Evolutionary conservation across 2,329 filamentous ascomycete genomes (phyloP).

Genomic region (Sclerotinia sclerotiorum): DNA sequence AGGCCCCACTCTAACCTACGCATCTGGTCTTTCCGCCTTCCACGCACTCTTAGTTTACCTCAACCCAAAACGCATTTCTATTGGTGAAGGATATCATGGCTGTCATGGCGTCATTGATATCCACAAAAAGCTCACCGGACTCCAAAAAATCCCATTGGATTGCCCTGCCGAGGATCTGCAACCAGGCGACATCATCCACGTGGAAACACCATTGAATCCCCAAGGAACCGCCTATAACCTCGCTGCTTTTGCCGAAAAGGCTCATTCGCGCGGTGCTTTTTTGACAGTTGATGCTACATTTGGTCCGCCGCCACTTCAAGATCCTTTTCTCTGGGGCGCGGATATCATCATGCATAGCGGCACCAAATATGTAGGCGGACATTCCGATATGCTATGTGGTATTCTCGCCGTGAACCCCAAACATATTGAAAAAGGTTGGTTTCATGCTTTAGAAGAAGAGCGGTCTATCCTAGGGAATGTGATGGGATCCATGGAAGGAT

Average conservation of each 20-base stretch:
- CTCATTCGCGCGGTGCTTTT: constrained; percentile 69
- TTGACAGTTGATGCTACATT: constrained; percentile 90
- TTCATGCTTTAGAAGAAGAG: constrained; percentile 57
- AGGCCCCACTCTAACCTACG: constrained; percentile 72
- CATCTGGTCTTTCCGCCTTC: constrained; percentile 83
- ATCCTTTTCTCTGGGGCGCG: constrained; percentile 78
- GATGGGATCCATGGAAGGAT: constrained; percentile 87
- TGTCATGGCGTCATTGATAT: constrained; percentile 82
- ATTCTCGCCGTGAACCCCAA: constrained; percentile 66
- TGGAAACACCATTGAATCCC: constrained; percentile 94
- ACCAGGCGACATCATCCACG: constrained; percentile 79
- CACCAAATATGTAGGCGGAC: constrained; percentile 95
- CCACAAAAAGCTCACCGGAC: constrained; percentile 71
- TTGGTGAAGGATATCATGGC: constrained; percentile 87
- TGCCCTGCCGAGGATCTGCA: constrained; percentile 65
- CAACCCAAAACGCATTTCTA: constrained; percentile 79
- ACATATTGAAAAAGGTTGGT: constrained; percentile 54
- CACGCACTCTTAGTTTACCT: constrained; percentile 82
- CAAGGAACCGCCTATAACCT: constrained; percentile 79
- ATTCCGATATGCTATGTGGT: constrained; percentile 90
- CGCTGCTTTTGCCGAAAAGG: constrained; percentile 66
- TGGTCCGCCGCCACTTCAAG: constrained; percentile 82
- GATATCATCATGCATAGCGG: constrained; percentile 90
- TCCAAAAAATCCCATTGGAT: constrained; percentile 70
- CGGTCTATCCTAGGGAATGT: constrained; percentile 76